A percentile compares a stretch with the other conserved stretches of the same genome.
Evolutionary conservation across 306 rosid species (phyloP).

Genomic region (Vachellia collinsii): DNA sequence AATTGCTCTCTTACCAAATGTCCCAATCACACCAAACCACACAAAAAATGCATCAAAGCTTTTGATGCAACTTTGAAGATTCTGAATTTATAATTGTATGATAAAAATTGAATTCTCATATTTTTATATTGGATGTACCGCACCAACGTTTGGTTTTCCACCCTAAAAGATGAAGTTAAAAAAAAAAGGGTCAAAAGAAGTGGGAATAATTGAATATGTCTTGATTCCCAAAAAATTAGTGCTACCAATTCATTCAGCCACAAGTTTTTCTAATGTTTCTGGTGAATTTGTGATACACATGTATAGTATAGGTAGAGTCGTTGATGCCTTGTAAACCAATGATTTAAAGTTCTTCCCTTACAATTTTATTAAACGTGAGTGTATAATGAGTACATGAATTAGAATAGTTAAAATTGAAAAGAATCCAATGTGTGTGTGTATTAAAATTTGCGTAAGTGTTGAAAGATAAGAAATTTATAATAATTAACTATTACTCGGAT

Average conservation of each 20-base stretch:
- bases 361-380: too few relatives aligned
- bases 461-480: too few relatives aligned
- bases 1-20: not conserved
- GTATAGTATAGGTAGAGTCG: too few relatives aligned
- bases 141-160: not conserved
- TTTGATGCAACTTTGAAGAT: not conserved
- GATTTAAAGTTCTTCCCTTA: too few relatives aligned
- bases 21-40: slow-evolving; percentile 36
- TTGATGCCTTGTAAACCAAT: too few relatives aligned
- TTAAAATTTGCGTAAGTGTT: too few relatives aligned
- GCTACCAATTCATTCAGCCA: slow-evolving; percentile 36
- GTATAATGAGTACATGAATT: too few relatives aligned
- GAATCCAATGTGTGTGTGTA: too few relatives aligned
- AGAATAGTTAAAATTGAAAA: too few relatives aligned
- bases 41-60: not conserved
- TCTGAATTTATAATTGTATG: not conserved
- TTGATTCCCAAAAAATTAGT: slow-evolving; percentile 25
- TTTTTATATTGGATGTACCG: not conserved
- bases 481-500: too few relatives aligned
- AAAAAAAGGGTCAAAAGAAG: slow-evolving; percentile 13
- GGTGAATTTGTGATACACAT: too few relatives aligned
- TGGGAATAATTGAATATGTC: slow-evolving; percentile 11
- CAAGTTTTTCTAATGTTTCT: slow-evolving; percentile 13
- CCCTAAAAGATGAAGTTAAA: not conserved
- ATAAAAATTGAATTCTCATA: not conserved